Conservation (phyloP, 164 flowering plant genomes). For the Macadamia integrifolia region DNA sequence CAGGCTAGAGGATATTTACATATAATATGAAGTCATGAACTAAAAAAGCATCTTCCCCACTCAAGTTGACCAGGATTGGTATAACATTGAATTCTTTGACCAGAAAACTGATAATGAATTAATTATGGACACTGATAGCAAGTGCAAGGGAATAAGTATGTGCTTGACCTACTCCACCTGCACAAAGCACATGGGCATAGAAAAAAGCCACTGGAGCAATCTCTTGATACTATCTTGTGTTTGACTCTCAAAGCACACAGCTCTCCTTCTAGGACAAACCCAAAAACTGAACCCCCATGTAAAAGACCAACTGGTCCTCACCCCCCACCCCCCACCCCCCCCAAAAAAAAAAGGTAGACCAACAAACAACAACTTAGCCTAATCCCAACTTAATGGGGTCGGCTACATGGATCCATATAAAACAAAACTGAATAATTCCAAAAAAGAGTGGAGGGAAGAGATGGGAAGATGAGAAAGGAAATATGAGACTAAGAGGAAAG, state of each 20-base stretch:
- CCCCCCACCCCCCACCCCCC: too few species aligned
- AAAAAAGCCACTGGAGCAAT: neutral
- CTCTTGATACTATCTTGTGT: neutral
- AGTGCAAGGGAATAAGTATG: neutral
- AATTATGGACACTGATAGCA: neutral
- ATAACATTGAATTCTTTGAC: neutral
- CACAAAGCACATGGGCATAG: slow-evolving; percentile 3
- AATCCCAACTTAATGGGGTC: too few species aligned
- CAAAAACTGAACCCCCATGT: too few species aligned
- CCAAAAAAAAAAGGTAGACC: too few species aligned
- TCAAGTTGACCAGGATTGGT: neutral
- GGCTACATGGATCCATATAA: too few species aligned
- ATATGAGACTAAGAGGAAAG: too few species aligned
- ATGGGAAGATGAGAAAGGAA: too few species aligned
- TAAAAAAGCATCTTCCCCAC: neutral
- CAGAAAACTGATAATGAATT: neutral
- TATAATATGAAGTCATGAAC: neutral
- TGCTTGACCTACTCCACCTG: slow-evolving; percentile 6
- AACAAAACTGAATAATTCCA: too few species aligned
- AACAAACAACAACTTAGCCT: too few species aligned
- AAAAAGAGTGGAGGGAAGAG: too few species aligned
- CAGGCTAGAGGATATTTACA: neutral
- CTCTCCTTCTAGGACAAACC: too few species aligned
- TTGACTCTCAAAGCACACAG: neutral
- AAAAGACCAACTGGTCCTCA: too few species aligned